Conservation (phyloP, 148 eudicot genomes). For the Fagopyrum homotropicum region DNA sequence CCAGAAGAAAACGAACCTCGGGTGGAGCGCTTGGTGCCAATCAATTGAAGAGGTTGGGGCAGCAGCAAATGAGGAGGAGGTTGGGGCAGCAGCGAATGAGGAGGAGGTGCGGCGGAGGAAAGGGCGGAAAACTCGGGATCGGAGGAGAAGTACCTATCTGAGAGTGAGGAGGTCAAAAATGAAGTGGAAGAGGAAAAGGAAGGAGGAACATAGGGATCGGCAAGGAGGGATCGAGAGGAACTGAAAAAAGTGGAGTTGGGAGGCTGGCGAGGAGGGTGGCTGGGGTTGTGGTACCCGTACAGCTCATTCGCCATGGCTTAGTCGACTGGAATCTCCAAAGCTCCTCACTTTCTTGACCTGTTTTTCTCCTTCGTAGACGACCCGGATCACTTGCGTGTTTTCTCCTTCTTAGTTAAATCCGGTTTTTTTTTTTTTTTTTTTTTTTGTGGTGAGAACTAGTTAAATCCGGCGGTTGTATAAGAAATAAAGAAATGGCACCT, state of each 20-base stretch:
- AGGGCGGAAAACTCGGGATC: background rate
- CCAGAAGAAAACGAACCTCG: conserved; percentile 4
- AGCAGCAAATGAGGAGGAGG: background rate
- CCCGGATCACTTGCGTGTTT: no score
- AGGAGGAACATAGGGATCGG: conserved; percentile 11
- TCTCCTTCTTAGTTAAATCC: no score
- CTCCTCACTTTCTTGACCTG: background rate
- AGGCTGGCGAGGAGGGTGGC: background rate
- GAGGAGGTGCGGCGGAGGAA: background rate
- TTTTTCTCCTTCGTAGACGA: no score
- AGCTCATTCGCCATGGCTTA: conserved; percentile 12
- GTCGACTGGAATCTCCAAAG: background rate
- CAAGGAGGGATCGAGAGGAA: conserved; percentile 5
- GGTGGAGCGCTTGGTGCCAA: conserved; percentile 10
- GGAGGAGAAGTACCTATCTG: conserved; percentile 9
- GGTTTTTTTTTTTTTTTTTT: no score
- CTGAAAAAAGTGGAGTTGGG: background rate
- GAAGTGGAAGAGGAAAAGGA: conserved; percentile 5
- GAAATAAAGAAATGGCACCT: no score
- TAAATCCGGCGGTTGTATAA: no score
- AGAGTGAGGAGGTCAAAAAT: conserved; percentile 7
- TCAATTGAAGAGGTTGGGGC: background rate
- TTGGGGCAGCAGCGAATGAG: background rate
- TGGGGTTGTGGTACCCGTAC: conserved; percentile 5
- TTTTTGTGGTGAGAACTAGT: no score